Evolutionary conservation across 2,329 filamentous ascomycete species (phyloP).

Genomic region (Penicillium nordicum): DNA sequence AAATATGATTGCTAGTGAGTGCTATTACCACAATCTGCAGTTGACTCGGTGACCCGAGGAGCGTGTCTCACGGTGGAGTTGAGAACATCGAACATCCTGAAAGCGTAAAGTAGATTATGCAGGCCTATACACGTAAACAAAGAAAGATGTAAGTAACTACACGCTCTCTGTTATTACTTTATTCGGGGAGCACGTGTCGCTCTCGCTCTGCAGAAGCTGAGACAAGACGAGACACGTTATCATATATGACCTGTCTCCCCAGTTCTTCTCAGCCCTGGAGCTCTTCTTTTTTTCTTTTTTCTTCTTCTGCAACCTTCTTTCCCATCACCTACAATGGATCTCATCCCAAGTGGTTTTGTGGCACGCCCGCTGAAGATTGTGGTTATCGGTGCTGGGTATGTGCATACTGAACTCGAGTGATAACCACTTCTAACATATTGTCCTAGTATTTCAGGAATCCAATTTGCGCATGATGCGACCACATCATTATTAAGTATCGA

Average conservation of each 20-base stretch:
- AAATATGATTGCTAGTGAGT: neutral
- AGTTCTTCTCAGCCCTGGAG: neutral
- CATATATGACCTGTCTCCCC: neutral
- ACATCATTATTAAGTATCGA: neutral
- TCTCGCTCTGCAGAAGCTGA: neutral
- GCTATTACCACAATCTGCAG: neutral
- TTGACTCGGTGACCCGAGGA: neutral
- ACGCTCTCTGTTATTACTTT: neutral
- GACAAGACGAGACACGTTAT: neutral
- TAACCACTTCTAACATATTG: neutral
- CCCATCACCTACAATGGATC: neutral
- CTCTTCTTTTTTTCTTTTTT: neutral
- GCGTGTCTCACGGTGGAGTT: neutral
- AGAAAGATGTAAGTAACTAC: neutral
- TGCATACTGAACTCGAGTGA: neutral
- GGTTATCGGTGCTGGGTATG: constrained; percentile 10
- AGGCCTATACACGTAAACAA: neutral
- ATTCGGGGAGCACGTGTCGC: neutral
- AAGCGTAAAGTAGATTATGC: neutral
- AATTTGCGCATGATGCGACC: constrained; percentile 8
- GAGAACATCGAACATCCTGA: neutral
- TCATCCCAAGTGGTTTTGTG: constrained; percentile 6
- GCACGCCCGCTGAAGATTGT: constrained; percentile 5
- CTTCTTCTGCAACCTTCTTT: neutral
- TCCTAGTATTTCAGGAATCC: constrained; percentile 7